phyloP scores from a whole-genome alignment of 768 basidiomycete genomes.

The Mycena venus region DNA sequence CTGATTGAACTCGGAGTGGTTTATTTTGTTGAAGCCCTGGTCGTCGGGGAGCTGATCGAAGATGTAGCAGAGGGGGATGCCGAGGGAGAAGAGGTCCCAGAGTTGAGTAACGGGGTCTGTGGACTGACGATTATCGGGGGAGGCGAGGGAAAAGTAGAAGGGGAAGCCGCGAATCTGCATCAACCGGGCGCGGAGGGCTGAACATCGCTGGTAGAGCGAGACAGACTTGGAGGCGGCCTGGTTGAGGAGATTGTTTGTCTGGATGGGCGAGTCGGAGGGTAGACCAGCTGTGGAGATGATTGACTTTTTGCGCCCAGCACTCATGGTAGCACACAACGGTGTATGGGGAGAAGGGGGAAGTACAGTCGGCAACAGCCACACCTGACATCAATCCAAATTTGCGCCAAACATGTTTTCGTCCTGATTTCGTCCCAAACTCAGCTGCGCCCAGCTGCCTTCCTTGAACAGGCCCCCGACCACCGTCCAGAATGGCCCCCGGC shows the following conservation, averaged over 20 bases:
- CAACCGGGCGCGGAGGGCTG: conserved; percentile 80
- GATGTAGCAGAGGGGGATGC: conserved; percentile 94
- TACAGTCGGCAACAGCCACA: not conserved
- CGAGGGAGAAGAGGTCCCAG: conserved; percentile 94
- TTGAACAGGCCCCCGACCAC: not conserved
- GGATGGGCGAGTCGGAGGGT: conserved; percentile 80
- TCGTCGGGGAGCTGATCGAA: conserved; percentile 89
- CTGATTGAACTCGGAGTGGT: conserved; percentile 76
- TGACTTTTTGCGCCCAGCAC: conserved; percentile 83
- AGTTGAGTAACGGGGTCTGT: conserved; percentile 95
- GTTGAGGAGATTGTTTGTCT: conserved; percentile 90
- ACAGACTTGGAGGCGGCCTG: conserved; percentile 89
- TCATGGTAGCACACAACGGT: conserved; percentile 60
- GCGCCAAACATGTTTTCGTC: too few species aligned
- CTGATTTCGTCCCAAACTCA: too few species aligned
- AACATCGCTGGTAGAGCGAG: conserved; percentile 94
- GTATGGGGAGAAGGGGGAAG: conserved; percentile 34
- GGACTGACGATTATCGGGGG: conserved; percentile 75
- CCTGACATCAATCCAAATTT: too few species aligned
- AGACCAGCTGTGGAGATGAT: conserved; percentile 74
- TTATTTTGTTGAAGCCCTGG: conserved; percentile 69
- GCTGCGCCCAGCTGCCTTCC: not conserved
- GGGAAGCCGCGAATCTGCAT: conserved; percentile 83
- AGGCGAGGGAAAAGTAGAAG: conserved; percentile 75
- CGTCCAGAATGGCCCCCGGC: not conserved